Percentiles rank a stretch among this genome's conserved stretches.
Evolutionary conservation across 169 alveolate genomes (phyloP).

Genomic region (Sarcocystis neurona): DNA sequence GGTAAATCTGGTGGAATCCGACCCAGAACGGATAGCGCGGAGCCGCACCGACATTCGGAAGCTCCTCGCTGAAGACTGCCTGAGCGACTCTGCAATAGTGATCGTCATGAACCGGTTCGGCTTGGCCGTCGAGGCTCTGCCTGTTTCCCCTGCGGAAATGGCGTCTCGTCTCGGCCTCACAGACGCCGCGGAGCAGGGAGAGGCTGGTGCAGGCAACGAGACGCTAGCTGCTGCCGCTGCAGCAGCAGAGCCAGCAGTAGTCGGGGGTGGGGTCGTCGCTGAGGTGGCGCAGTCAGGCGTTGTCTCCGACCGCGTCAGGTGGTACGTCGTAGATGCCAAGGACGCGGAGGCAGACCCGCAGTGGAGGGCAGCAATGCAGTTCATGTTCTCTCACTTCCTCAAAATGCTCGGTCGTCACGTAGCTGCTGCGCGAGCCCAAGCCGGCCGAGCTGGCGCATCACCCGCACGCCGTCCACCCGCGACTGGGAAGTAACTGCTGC

Average conservation of each 20-base stretch:
- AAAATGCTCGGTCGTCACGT: background rate
- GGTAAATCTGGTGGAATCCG: conserved; percentile 6
- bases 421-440: no score
- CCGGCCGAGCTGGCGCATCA: no score
- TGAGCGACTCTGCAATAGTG: conserved; percentile 15
- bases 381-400: background rate
- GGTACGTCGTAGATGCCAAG: conserved; percentile 37
- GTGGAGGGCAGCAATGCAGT: background rate
- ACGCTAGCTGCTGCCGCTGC: background rate
- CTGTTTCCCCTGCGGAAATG: background rate
- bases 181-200: background rate
- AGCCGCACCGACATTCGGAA: background rate
- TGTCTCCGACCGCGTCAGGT: background rate
- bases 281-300: no score
- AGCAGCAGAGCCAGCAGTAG: no score
- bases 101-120: conserved; percentile 41
- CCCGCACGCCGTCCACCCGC: no score
- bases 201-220: no score
- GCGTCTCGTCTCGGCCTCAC: background rate
- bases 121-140: background rate
- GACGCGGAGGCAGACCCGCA: conserved; percentile 26
- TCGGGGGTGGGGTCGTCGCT: no score
- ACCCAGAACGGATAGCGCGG: conserved; percentile 17
- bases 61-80: conserved; percentile 18
- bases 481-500: no score